These are phyloP conservation scores for Triticum urartu DNA, from an alignment of 176 grass and related monocot genomes.

Conservation along the genomic window DNA sequence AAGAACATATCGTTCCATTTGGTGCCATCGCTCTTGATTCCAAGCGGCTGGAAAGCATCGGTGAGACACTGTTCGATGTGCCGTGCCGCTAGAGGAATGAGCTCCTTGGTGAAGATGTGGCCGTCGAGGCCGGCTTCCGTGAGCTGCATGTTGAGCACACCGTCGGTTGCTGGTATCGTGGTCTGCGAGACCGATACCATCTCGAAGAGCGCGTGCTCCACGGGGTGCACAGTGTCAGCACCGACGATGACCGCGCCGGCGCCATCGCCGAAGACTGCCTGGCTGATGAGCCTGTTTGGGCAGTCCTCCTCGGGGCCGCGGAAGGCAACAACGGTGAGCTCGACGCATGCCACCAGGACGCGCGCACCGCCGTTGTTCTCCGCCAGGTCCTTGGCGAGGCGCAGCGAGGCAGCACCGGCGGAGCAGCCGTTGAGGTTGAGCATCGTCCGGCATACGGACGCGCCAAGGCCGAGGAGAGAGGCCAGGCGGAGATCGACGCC, in stretches of 20 bases:
- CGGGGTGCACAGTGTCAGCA: neutral
- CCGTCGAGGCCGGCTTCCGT: too few species aligned
- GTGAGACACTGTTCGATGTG: too few species aligned
- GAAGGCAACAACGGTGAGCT: slow-evolving; percentile 28
- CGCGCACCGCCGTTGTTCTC: neutral
- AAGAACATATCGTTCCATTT: too few species aligned
- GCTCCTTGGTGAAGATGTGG: too few species aligned
- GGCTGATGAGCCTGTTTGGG: neutral
- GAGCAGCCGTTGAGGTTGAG: slow-evolving; percentile 8
- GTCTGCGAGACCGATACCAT: slow-evolving; percentile 31
- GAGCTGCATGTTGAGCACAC: too few species aligned
- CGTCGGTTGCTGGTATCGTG: too few species aligned
- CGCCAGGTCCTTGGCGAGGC: slow-evolving; percentile 7
- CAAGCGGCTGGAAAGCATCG: too few species aligned
- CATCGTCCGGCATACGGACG: neutral
- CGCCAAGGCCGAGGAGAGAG: neutral
- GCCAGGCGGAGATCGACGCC: slow-evolving; percentile 32
- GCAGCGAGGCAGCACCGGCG: neutral
- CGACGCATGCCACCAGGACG: slow-evolving; percentile 6
- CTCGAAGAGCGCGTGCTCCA: slow-evolving; percentile 4
- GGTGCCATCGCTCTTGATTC: too few species aligned
- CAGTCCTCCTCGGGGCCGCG: neutral
- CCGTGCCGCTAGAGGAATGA: too few species aligned
- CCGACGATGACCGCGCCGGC: slow-evolving; percentile 29
- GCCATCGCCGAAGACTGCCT: neutral